Evolutionary conservation across 2,329 filamentous ascomycete species (phyloP), one percentile per base, ranked within the genome.

Genomic region (Aphanoascus verrucosus): DNA sequence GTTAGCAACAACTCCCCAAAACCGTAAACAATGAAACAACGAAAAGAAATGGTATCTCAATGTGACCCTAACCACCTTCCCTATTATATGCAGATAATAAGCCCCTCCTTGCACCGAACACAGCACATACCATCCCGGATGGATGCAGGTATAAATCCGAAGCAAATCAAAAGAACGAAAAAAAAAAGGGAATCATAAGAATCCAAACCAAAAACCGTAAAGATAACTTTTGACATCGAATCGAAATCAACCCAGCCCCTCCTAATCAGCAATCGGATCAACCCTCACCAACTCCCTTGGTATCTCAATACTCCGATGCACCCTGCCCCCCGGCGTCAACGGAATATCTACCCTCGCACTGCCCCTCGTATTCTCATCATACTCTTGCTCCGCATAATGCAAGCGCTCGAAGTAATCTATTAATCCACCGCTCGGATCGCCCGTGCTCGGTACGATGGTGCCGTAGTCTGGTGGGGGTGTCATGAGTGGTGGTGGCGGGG

Each of bases 391-490:
- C 23, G 53, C 67, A 34, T 62, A 65, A 0, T 86, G 86, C 38
- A 94, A 71, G 0, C 90, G 81, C 0, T 84, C 76, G 65, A 96
- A 96, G 67, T 96, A 96, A 63, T 95, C 90, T 5, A 49, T 12
- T 38, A 56, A 14, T 7, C 54, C 80, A 11, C 67, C 83, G 69
- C 72, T 89, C 68, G 66, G 88, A 74, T 70, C 82, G 74, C 70
- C 82, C 7, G 23, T 28, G 76, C 20, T 80, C 74, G 84, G 86
- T 1, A 93, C 81, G 37, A 94, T 86, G 2, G 78, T 76, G 55
- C 91, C 86, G 65, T 96, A 95, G 54, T 85, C 82, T 0, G 90
- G 90, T 6, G 90, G 90, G 1, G 89, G 89, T 0, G 88, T 94
- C 58, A 86, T 75, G 14, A 86, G 67, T 0, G 84, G 82, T 49